These are phyloP conservation scores for Colletotrichum sp. DNA, from an alignment of 2,329 filamentous ascomycete genomes.

Conservation along the genomic window DNA sequence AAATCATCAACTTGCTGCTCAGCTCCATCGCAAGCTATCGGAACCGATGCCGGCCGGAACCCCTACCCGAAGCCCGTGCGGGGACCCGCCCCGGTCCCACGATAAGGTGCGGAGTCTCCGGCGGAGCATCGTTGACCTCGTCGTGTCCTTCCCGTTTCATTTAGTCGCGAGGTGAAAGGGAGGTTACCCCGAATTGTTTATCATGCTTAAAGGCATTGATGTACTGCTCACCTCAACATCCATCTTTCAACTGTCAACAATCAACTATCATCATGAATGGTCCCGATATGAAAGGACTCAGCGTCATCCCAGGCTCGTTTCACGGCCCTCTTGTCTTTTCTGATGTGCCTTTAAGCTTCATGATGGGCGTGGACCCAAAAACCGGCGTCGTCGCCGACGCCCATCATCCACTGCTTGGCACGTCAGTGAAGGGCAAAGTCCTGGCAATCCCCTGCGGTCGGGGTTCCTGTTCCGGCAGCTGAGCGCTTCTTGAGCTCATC, in stretches of 20 bases:
- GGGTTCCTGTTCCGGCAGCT: conserved; percentile 50
- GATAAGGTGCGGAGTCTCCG: background rate
- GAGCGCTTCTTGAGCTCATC: conserved; percentile 47
- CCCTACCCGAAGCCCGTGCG: background rate
- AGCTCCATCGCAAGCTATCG: background rate
- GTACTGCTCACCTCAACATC: background rate
- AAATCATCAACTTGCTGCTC: background rate
- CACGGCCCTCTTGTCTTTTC: background rate
- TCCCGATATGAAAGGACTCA: background rate
- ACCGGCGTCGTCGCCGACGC: conserved; percentile 47
- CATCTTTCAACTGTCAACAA: background rate
- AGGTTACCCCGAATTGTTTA: background rate
- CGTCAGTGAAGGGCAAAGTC: conserved; percentile 32
- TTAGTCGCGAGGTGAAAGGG: background rate
- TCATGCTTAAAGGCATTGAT: background rate
- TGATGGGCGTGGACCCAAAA: conserved; percentile 44
- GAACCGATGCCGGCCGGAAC: background rate
- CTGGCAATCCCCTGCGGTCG: conserved; percentile 49
- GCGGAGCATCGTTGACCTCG: background rate
- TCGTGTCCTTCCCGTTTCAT: background rate
- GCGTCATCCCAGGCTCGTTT: background rate
- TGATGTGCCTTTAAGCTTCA: conserved; percentile 42
- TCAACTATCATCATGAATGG: background rate
- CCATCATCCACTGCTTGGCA: conserved; percentile 43
- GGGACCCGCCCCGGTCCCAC: background rate